Evolutionary conservation across 2,329 filamentous ascomycete species (phyloP), one percentile per base, ranked within the genome.

Genomic region (Talaromyces sp.): DNA sequence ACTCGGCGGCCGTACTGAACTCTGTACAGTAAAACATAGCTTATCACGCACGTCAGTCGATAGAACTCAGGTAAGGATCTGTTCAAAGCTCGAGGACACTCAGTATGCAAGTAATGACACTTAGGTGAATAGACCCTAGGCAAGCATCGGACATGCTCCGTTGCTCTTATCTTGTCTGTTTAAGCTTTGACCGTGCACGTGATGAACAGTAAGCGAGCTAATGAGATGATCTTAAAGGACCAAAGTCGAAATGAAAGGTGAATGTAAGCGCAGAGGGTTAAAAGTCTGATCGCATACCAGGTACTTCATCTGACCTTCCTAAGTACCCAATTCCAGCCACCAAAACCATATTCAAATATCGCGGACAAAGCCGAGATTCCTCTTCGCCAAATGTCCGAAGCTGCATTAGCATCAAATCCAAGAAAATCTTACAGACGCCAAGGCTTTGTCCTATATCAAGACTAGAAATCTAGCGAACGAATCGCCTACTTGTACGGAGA

Each of bases 401-500:
- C 54, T 22, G 33, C 52, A 19, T 22, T 58, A 33, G 35, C 19
- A 27, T 27, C 13, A 58, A 22, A 24, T 16, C 3, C 35, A 58
- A 41, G 19, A 24, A 3, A 8, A 31, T 9, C 47, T 31, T 31
- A 7, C 4, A n/a, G 35, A 24, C n/a, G n/a, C n/a, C 33, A 37
- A 57, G 31, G 52, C 7, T 35, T 5, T 37, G 31, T 39, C 5
- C n/a, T 58, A 41, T 58, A 11, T 41, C 54, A 37, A 58, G 14
- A 9, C 33, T 16, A 35, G 54, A 39, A 43, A 58, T 27, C 19
- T 39, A 58, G 35, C 16, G 69, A 73, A 24, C 45, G 45, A 49
- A 49, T 49, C 45, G 45, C 45, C 45, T 49, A 9, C 45, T 49
- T 13, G 19, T 19, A 24, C 5, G 3, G 9, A 14, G 19, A 49